Evolutionary conservation across 306 rosid genomes (phyloP), one percentile per base, ranked within the genome.

Genomic region (Corylus americana): DNA sequence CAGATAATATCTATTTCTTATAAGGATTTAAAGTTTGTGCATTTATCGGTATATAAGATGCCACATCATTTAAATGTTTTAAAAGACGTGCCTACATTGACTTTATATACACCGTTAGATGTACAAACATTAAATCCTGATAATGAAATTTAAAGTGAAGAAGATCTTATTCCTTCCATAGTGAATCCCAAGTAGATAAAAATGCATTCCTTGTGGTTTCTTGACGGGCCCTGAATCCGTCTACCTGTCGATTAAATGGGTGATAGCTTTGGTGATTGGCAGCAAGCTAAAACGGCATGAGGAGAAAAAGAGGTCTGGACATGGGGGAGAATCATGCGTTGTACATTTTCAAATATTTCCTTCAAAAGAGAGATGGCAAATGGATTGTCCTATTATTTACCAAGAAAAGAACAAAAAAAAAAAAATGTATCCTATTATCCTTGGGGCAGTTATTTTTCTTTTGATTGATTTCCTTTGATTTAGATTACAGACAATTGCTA

Each of bases 221-320:
- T 25, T 16, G 10, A 17, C 18, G 25, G 10, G 3, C 8, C 20
- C 18, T n/a, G 0, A 20, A 55, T 55, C 5, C 42, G 4, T 37
- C 42, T 37, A 37, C 42, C 42, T 7, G 25, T 3, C 4, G 4
- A 37, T 4, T 37, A 37, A 37, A 37, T 37, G 3, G 42, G 42
- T 37, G 42, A 37, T 37, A 55, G 59, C 20, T 55, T 54, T 55
- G 25, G 9, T 55, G 59, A 48, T 61, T 59, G 66, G 16, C 92
- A 94, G 98, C 94, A 85, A 91, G 82, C 78, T 80, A 94, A 94
- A 84, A 93, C 94, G 67, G 97, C 97, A 39, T 94, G 84, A 93
- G 85, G 47, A 77, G 81, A 27, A 64, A 70, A 55, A 69, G 89
- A 77, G 77, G 72, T 64, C 77, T 71, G 86, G 81, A 78, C 78